A percentile compares a stretch with the other conserved stretches of the same genome.
These are phyloP conservation scores for Camelina neglecta DNA, from an alignment of 345 rosid genomes.

Conservation along the genomic window DNA sequence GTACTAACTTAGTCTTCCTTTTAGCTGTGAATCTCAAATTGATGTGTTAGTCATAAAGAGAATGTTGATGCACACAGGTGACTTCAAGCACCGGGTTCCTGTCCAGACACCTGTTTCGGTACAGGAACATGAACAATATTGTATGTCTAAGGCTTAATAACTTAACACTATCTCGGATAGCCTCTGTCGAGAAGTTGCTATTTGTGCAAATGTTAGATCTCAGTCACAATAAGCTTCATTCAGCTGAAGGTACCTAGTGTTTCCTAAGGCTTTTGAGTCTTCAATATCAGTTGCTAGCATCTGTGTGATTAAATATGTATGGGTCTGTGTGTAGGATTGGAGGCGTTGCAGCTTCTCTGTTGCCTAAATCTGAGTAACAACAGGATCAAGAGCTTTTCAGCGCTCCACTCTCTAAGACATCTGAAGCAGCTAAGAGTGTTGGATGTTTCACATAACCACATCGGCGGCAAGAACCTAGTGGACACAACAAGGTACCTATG, in stretches of 20 bases:
- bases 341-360: not conserved
- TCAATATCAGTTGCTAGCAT: not conserved
- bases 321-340: not conserved
- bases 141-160: slow-evolving; percentile 57
- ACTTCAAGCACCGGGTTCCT: slow-evolving; percentile 53
- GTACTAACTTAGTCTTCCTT: not conserved
- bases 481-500: slow-evolving; percentile 6
- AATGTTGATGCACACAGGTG: slow-evolving; percentile 36
- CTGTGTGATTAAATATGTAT: not conserved
- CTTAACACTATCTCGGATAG: slow-evolving; percentile 1
- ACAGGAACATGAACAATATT: slow-evolving; percentile 40
- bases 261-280: not conserved
- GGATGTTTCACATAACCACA: not conserved
- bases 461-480: not conserved
- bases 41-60: not conserved
- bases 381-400: not conserved
- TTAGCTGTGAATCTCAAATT: too few relatives aligned
- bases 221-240: not conserved
- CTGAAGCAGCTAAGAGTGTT: not conserved
- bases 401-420: not conserved
- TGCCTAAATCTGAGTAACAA: slow-evolving; percentile 5
- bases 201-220: slow-evolving; percentile 6
- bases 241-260: not conserved
- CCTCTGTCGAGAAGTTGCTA: not conserved
- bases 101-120: slow-evolving; percentile 51